Evolutionary conservation across 257 asterid species (phyloP), one percentile per base, ranked within the genome.

Genomic region (Ehretia macrophylla): DNA sequence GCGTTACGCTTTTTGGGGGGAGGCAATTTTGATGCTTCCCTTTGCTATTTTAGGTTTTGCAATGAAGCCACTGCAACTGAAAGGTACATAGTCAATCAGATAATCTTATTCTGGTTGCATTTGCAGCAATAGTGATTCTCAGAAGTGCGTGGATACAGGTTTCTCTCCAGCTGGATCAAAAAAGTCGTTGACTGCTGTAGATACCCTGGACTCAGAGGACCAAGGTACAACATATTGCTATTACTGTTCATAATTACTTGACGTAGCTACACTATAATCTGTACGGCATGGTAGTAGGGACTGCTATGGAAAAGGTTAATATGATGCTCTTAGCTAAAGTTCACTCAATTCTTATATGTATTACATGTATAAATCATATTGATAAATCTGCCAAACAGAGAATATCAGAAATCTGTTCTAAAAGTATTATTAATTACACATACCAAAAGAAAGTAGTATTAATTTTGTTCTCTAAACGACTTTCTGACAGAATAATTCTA

Each of bases 21-120:
- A 86, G 81, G 99, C 97, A 52, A 18, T 78, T 44, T 75, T 89
- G 75, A 93, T 93, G 99, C 85, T 87, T 67, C 96, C 96, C 63
- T 93, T 89, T 80, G 95, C 88, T 50, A 56, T 86, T 55, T 72
- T 86, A 53, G 90, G 99, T 64, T 89, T 93, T 77, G 76, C 84
- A 65, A 80, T 83, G 85, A 89, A 90, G 74, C 99, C 97, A 1
- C 78, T 89, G 77, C 80, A 81, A 67, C 69, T 89, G 76, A 93
- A 89, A 89, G 99, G 99, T 93, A 66, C 53, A 61, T 73, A 51
- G 54, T 70, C 73, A 12, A 11, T 62, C 37, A 17, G 8, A 22
- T 62, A 32, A 21, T 59, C 59, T 58, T 20, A n/a, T 8, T 57
- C 32, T 39, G 19, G 17, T 66, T 51, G 60, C 61, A 23, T 68